phyloP scores from a whole-genome alignment of 108 stramenopile species.

The Parietichytrium sp. region DNA sequence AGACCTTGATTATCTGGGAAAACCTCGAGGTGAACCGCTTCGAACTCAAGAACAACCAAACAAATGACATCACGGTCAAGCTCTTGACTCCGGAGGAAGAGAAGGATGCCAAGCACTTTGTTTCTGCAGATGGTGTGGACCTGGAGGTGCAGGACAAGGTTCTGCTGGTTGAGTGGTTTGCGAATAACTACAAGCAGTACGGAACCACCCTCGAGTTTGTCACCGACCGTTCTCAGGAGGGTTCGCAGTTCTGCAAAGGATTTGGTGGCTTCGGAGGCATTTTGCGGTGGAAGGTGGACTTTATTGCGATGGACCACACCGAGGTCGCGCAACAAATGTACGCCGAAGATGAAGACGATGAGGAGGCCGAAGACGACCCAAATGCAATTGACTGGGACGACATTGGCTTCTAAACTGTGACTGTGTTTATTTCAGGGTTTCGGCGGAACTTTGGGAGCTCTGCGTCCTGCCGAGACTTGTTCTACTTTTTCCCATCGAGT shows the following conservation, averaged over 20 bases:
- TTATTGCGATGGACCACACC: conserved; percentile 68
- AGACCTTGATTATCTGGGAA: conserved; percentile 77
- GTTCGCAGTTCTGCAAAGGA: conserved; percentile 95
- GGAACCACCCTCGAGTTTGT: conserved; percentile 97
- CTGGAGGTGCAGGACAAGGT: conserved; percentile 85
- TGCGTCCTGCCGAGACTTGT: no score
- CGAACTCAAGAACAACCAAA: conserved; percentile 69
- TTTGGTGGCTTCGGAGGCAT: conserved; percentile 98
- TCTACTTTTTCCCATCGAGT: no score
- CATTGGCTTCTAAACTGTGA: conserved; percentile 17
- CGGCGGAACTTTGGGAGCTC: no score
- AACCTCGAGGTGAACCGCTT: conserved; percentile 44
- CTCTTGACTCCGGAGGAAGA: conserved; percentile 69
- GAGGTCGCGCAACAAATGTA: background rate
- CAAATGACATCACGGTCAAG: conserved; percentile 76
- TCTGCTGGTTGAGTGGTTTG: conserved; percentile 94
- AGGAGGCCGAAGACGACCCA: background rate
- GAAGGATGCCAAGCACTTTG: conserved; percentile 60
- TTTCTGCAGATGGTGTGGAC: conserved; percentile 82
- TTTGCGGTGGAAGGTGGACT: conserved; percentile 95
- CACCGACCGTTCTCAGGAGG: conserved; percentile 91
- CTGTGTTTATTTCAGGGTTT: no score
- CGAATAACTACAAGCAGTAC: conserved; percentile 93
- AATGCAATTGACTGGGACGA: conserved; percentile 35
- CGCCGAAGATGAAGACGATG: conserved; percentile 7